These are phyloP conservation scores for Fusarium decemcellulare DNA, from an alignment of 2,329 filamentous ascomycete species.

Conservation along the genomic window DNA sequence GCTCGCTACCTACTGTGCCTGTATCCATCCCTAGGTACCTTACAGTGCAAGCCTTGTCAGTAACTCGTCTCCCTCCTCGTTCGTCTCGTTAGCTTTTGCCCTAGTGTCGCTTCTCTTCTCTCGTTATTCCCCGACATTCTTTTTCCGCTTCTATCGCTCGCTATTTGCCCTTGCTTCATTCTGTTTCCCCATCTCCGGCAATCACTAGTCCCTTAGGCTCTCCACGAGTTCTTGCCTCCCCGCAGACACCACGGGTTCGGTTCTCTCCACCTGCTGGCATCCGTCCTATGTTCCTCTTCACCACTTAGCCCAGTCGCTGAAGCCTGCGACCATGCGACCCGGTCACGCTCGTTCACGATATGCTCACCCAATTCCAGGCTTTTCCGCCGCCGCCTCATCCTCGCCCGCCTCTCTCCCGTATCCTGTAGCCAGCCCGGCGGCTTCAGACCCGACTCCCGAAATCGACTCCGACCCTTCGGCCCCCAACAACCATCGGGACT, in stretches of 20 bases:
- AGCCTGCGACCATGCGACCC: conserved; percentile 48
- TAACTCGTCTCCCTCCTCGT: conserved; percentile 36
- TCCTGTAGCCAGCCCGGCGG: conserved; percentile 30
- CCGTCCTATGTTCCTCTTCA: conserved; percentile 45
- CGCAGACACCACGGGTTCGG: conserved; percentile 36
- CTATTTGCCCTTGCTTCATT: conserved; percentile 9
- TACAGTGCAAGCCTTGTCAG: conserved; percentile 39
- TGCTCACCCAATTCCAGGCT: conserved; percentile 45
- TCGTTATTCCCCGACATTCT: conserved; percentile 28
- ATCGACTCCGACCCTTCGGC: conserved; percentile 37
- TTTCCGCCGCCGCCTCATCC: conserved; percentile 9
- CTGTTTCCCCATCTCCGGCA: conserved; percentile 8
- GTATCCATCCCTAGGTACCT: conserved; percentile 16
- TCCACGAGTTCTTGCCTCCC: conserved; percentile 43
- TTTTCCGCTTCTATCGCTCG: conserved; percentile 2
- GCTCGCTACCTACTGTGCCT: conserved; percentile 32
- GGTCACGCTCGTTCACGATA: conserved; percentile 44
- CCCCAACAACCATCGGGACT: conserved; percentile 57
- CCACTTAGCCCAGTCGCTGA: conserved; percentile 45
- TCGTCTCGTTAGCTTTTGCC: conserved; percentile 28
- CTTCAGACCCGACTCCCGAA: conserved; percentile 45
- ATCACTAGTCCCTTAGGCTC: conserved; percentile 27
- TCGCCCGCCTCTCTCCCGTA: conserved; percentile 28
- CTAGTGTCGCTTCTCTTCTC: conserved; percentile 22
- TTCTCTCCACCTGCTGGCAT: conserved; percentile 36